Evolutionary conservation across 345 rosid species (phyloP).

Genomic region (Euphorbia pulcherrima): DNA sequence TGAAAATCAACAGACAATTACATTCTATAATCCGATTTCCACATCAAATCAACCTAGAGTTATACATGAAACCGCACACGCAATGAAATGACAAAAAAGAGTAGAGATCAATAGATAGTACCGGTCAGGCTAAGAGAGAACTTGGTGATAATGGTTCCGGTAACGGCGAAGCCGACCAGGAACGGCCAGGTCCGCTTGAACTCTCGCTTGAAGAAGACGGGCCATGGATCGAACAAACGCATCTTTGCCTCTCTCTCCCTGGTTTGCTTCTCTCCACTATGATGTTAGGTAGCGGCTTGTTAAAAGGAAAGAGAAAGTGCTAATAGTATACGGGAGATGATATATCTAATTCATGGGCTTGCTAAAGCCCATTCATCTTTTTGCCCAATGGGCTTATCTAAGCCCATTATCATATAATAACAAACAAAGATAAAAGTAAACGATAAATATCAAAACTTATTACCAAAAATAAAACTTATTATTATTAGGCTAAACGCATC

Average conservation of each 20-base stretch:
- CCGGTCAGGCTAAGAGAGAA: constrained; percentile 64
- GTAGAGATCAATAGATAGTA: constrained; percentile 15
- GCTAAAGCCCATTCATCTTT: background rate
- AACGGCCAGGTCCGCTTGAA: constrained; percentile 82
- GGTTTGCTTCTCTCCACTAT: constrained; percentile 23
- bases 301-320: background rate
- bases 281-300: background rate
- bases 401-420: no score
- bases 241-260: constrained; percentile 19
- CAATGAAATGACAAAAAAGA: background rate
- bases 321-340: background rate
- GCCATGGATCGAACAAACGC: constrained; percentile 68
- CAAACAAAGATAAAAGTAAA: no score
- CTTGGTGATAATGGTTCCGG: constrained; percentile 67
- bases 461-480: no score
- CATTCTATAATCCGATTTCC: background rate
- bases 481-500: no score
- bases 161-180: constrained; percentile 69
- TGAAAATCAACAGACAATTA: constrained; percentile 20
- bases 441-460: no score
- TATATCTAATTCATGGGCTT: background rate
- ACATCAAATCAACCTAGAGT: background rate
- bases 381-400: no score
- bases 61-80: background rate
- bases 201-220: constrained; percentile 76